These are phyloP conservation scores for Fonsecaea erecta DNA, from an alignment of 2,329 filamentous ascomycete species.

Conservation along the genomic window DNA sequence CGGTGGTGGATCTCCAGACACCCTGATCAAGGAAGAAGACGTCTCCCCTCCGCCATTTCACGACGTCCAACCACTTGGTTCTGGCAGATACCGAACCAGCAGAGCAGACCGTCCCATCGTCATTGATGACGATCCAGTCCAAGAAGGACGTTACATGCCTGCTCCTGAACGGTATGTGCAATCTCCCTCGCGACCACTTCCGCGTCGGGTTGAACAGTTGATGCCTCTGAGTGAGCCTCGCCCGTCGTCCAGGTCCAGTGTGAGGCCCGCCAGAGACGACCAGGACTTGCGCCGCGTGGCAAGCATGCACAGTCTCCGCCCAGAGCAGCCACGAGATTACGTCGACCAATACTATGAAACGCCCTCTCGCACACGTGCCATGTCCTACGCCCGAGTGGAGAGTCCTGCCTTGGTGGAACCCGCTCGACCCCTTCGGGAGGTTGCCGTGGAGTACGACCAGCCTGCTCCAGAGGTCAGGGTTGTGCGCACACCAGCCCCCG, in stretches of 20 bases:
- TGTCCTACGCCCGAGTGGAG: slow-evolving; percentile 48
- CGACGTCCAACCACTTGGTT: slow-evolving; percentile 48
- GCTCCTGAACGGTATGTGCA: slow-evolving; percentile 35
- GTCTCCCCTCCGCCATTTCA: slow-evolving; percentile 64
- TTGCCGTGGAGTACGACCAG: slow-evolving; percentile 42
- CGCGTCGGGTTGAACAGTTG: slow-evolving; percentile 35
- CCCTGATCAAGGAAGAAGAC: slow-evolving; percentile 67
- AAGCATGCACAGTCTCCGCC: slow-evolving; percentile 52
- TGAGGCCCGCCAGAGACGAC: slow-evolving; percentile 46
- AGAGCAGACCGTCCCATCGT: slow-evolving; percentile 54
- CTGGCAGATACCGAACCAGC: slow-evolving; percentile 44
- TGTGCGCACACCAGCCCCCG: slow-evolving; percentile 45
- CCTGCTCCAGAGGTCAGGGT: slow-evolving; percentile 51
- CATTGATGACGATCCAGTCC: slow-evolving; percentile 48
- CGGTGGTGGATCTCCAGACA: slow-evolving; percentile 48
- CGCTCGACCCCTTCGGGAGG: slow-evolving; percentile 43
- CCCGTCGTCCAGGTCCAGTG: slow-evolving; percentile 47
- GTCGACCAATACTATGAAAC: slow-evolving; percentile 44
- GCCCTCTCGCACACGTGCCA: slow-evolving; percentile 41
- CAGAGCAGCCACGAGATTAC: slow-evolving; percentile 50
- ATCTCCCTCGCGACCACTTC: slow-evolving; percentile 33
- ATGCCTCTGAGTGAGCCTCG: slow-evolving; percentile 44
- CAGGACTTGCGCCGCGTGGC: slow-evolving; percentile 54
- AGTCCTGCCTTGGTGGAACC: slow-evolving; percentile 43
- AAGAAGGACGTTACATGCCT: slow-evolving; percentile 36